Evolutionary conservation across 306 rosid genomes (phyloP).

Genomic region (Amphicarpaea edgeworthii): DNA sequence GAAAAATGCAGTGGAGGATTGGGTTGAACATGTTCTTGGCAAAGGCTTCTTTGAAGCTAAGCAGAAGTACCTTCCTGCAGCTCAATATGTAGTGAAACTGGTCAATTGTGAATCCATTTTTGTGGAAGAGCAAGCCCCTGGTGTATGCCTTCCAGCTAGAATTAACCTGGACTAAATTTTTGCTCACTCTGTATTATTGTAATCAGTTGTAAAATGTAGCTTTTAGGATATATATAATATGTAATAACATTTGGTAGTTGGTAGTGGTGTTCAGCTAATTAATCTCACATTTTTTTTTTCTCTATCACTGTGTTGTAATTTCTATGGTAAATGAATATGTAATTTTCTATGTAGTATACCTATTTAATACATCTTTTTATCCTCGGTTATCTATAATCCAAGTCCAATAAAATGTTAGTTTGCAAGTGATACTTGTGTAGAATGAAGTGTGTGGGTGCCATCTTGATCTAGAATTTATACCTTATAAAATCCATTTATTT

Average conservation of each 20-base stretch:
- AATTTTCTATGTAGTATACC: constrained; percentile 14
- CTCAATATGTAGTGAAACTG: constrained; percentile 59
- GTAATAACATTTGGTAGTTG: constrained; percentile 52
- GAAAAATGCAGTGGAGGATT: constrained; percentile 64
- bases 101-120: constrained; percentile 58
- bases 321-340: constrained; percentile 45
- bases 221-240: constrained; percentile 56
- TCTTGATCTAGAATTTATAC: not conserved
- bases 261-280: constrained; percentile 48
- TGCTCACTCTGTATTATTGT: constrained; percentile 49
- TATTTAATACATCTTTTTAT: not conserved
- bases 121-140: constrained; percentile 61
- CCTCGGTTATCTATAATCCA: not conserved
- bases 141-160: constrained; percentile 80
- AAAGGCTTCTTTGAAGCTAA: constrained; percentile 66
- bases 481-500: not conserved
- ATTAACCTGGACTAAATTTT: constrained; percentile 65
- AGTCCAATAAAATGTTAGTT: not conserved
- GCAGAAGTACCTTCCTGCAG: constrained; percentile 49
- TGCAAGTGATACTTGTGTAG: not conserved
- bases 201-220: constrained; percentile 68
- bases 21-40: constrained; percentile 74
- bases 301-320: constrained; percentile 48
- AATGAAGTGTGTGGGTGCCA: not conserved
- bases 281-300: constrained; percentile 51